phyloP scores from a whole-genome alignment of 1,284 basidiomycete genomes.

The Ceraceosorus guamensis region DNA sequence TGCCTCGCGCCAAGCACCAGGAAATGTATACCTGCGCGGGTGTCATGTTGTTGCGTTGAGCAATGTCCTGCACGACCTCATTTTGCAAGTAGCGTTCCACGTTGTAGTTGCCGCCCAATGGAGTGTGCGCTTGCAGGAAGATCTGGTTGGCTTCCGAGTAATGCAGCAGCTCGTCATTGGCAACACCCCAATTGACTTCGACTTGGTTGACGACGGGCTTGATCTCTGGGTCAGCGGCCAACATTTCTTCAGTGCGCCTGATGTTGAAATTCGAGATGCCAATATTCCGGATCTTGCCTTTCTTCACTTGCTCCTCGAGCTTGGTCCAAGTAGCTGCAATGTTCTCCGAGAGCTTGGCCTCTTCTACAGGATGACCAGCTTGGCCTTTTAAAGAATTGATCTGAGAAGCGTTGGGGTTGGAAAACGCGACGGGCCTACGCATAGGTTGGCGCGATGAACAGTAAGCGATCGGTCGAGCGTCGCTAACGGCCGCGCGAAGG shows the following conservation, averaged over 20 bases:
- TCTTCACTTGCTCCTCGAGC: slow-evolving; percentile 42
- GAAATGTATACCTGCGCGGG: slow-evolving; percentile 35
- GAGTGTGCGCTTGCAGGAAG: slow-evolving; percentile 37
- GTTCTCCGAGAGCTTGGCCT: slow-evolving; percentile 55
- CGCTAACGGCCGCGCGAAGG: slow-evolving; percentile 13
- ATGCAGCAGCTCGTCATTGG: slow-evolving; percentile 69
- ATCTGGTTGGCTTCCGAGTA: slow-evolving; percentile 52
- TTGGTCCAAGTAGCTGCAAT: slow-evolving; percentile 33
- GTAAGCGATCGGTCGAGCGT: not conserved
- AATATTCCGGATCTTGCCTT: slow-evolving; percentile 50
- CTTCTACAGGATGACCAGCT: slow-evolving; percentile 57
- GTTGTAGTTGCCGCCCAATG: slow-evolving; percentile 32
- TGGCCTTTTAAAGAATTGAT: slow-evolving; percentile 28
- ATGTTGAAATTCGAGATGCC: slow-evolving; percentile 56
- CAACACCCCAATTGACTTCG: slow-evolving; percentile 51
- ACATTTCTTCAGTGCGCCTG: slow-evolving; percentile 26
- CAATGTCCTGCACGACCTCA: slow-evolving; percentile 30
- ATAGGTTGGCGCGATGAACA: slow-evolving; percentile 52
- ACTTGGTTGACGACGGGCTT: slow-evolving; percentile 42
- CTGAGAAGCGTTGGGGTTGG: slow-evolving; percentile 33
- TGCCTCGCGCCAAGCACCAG: slow-evolving; percentile 34
- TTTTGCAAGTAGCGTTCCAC: slow-evolving; percentile 27
- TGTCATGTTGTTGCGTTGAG: slow-evolving; percentile 33
- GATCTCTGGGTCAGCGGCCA: slow-evolving; percentile 18
- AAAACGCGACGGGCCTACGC: slow-evolving; percentile 58